phyloP scores from a whole-genome alignment of 164 flowering plant genomes.

The Dillenia suffruticosa region DNA sequence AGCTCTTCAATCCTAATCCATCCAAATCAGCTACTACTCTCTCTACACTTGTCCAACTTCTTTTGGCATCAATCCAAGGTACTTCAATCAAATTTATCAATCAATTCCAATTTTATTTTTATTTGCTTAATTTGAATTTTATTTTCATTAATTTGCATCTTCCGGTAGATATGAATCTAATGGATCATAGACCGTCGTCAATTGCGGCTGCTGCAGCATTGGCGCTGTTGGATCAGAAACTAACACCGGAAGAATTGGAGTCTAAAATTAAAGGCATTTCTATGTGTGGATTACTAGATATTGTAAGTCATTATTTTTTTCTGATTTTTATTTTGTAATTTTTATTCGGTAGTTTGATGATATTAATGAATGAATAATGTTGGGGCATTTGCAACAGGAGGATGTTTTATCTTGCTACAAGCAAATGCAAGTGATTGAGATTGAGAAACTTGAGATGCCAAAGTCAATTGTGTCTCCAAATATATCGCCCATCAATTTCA shows the following conservation, averaged over 20 bases:
- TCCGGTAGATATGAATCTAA: slow-evolving; percentile 38
- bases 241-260: slow-evolving; percentile 42
- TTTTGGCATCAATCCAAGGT: slow-evolving; percentile 49
- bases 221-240: slow-evolving; percentile 30
- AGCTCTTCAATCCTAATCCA: slow-evolving; percentile 26
- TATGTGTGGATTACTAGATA: slow-evolving; percentile 18
- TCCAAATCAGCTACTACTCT: slow-evolving; percentile 5
- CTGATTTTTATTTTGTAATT: background rate
- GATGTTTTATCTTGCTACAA: slow-evolving; percentile 40
- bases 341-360: too few relatives aligned
- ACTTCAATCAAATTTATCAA: background rate
- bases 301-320: slow-evolving; percentile 31
- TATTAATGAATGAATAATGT: too few relatives aligned
- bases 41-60: slow-evolving; percentile 26
- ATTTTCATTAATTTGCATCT: slow-evolving; percentile 1
- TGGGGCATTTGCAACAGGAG: slow-evolving; percentile 28
- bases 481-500: slow-evolving; percentile 18
- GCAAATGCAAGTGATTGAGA: slow-evolving; percentile 29
- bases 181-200: slow-evolving; percentile 50
- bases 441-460: slow-evolving; percentile 20
- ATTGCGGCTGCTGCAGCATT: slow-evolving; percentile 68
- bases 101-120: background rate
- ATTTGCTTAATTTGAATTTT: background rate
- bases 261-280: slow-evolving; percentile 31
- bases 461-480: slow-evolving; percentile 23